Percentiles rank a stretch among this genome's conserved stretches.
phyloP scores from a whole-genome alignment of 306 rosid genomes.

The Vigna trinervia region DNA sequence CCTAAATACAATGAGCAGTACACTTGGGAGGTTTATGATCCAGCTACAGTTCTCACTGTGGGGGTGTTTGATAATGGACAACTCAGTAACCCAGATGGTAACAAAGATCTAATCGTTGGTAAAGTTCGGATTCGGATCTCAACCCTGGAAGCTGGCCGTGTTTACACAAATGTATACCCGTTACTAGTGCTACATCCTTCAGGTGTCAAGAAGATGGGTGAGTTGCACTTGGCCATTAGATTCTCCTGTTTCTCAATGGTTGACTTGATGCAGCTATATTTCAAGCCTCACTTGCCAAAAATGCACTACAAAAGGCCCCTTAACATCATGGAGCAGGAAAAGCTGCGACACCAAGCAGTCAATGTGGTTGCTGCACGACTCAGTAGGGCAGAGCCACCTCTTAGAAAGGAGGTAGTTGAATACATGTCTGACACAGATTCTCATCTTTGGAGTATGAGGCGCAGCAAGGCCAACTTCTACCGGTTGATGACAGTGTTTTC shows the following conservation, averaged over 20 bases:
- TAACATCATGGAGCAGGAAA: constrained; percentile 71
- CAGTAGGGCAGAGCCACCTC: constrained; percentile 88
- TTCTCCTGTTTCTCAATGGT: constrained; percentile 68
- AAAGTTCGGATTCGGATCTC: constrained; percentile 91
- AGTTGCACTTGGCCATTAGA: constrained; percentile 86
- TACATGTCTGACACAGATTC: constrained; percentile 88
- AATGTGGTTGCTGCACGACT: constrained; percentile 85
- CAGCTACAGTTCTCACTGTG: constrained; percentile 86
- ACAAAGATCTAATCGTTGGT: constrained; percentile 68
- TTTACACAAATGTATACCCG: constrained; percentile 80
- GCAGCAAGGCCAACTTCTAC: constrained; percentile 96
- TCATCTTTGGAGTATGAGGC: constrained; percentile 97
- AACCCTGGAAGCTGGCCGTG: constrained; percentile 76
- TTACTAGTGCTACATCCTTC: constrained; percentile 85
- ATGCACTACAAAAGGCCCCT: constrained; percentile 91
- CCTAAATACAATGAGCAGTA: constrained; percentile 95
- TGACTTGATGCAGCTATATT: constrained; percentile 70
- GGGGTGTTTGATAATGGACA: constrained; percentile 87
- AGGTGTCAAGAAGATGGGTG: constrained; percentile 97
- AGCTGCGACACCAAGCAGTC: constrained; percentile 83
- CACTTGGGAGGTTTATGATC: constrained; percentile 93
- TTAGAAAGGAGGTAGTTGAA: constrained; percentile 85
- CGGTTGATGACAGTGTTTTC: constrained; percentile 76
- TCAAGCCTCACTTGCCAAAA: constrained; percentile 83
- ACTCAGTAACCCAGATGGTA: constrained; percentile 54